These are phyloP conservation scores for Mytilinidion resinicola DNA, from an alignment of 495 filamentous ascomycete species.

Conservation along the genomic window DNA sequence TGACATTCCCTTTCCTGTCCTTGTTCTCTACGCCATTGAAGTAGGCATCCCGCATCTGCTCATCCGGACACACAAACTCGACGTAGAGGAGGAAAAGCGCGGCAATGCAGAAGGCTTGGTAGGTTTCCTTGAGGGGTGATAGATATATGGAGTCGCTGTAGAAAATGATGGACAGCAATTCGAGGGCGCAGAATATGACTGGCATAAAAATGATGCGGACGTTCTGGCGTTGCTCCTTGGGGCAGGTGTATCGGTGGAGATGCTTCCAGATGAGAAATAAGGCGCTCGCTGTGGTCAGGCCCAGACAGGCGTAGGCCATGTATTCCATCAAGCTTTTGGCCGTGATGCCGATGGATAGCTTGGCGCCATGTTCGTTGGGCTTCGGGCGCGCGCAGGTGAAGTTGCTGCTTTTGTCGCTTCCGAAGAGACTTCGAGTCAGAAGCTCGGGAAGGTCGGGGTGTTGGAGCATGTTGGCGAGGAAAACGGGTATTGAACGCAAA, in stretches of 20 bases:
- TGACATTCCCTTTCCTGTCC: not conserved
- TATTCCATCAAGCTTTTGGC: no score
- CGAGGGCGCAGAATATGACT: not conserved
- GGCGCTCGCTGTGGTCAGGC: not conserved
- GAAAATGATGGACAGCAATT: not conserved
- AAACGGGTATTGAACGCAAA: no score
- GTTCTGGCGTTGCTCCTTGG: not conserved
- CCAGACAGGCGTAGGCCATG: no score
- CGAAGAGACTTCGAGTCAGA: no score
- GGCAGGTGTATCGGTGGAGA: constrained; percentile 3
- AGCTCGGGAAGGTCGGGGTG: no score
- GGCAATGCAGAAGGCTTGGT: not conserved
- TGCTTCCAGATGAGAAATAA: not conserved
- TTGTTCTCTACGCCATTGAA: not conserved
- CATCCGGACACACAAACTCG: constrained; percentile 1
- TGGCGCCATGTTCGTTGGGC: no score
- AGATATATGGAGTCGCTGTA: constrained; percentile 2
- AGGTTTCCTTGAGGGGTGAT: not conserved
- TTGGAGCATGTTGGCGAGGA: no score
- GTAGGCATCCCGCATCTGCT: not conserved
- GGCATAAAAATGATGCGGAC: constrained; percentile 4
- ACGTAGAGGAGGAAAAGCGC: not conserved
- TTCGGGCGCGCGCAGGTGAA: no score
- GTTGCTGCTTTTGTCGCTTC: no score
- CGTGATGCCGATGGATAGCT: no score